These are phyloP conservation scores for Exophiala xenobiotica DNA, from an alignment of 2,329 filamentous ascomycete genomes.

Conservation along the genomic window DNA sequence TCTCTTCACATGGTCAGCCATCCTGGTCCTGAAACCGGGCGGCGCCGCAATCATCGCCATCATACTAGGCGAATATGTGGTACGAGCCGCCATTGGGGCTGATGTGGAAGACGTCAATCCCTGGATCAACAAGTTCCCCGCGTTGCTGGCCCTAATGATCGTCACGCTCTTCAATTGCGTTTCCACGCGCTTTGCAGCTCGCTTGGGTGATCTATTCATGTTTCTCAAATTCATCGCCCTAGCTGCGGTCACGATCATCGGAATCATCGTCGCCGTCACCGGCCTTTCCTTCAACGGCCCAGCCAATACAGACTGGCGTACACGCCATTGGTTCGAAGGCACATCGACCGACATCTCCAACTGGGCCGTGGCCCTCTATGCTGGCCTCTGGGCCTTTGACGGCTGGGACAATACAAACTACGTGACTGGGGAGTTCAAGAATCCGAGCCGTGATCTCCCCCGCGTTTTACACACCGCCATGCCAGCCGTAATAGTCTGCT, in stretches of 20 bases:
- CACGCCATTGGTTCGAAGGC: slow-evolving; percentile 80
- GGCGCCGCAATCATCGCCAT: slow-evolving; percentile 93
- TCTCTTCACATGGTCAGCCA: slow-evolving; percentile 93
- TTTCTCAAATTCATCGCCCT: slow-evolving; percentile 93
- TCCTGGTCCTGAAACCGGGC: slow-evolving; percentile 90
- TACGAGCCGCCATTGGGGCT: slow-evolving; percentile 81
- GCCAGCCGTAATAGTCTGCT: slow-evolving; percentile 86
- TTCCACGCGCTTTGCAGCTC: slow-evolving; percentile 82
- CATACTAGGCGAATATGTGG: slow-evolving; percentile 97
- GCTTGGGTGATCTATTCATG: slow-evolving; percentile 91
- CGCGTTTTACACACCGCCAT: slow-evolving; percentile 95
- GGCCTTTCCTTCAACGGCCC: slow-evolving; percentile 75
- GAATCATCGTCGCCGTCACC: slow-evolving; percentile 84
- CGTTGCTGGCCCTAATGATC: slow-evolving; percentile 68
- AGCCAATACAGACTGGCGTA: slow-evolving; percentile 83
- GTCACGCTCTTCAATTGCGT: slow-evolving; percentile 88
- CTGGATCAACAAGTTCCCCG: slow-evolving; percentile 90
- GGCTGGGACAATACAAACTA: slow-evolving; percentile 99
- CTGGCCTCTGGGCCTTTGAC: slow-evolving; percentile 95
- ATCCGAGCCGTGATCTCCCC: slow-evolving; percentile 84
- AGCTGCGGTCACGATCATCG: slow-evolving; percentile 79
- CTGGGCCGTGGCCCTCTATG: slow-evolving; percentile 93
- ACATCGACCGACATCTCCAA: slow-evolving; percentile 76
- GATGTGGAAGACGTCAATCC: slow-evolving; percentile 76
- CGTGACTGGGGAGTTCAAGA: slow-evolving; percentile 93